A percentile compares a stretch with the other conserved stretches of the same genome.
Conservation (phyloP, 1,284 basidiomycete species). For the Cutaneotrichosporon sp. region DNA sequence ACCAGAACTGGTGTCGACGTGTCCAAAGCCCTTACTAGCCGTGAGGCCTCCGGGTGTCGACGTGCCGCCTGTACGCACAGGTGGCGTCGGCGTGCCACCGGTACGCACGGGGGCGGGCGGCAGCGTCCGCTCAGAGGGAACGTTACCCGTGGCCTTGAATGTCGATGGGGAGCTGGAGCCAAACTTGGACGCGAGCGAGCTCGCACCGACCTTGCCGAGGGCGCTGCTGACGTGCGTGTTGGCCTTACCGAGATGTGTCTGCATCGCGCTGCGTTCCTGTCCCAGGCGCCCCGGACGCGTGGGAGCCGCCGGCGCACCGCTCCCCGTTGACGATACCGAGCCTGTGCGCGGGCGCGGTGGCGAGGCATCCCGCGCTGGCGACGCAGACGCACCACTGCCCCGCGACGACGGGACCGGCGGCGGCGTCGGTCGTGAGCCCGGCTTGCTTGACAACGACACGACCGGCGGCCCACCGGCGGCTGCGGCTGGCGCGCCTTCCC, state of each 20-base stretch:
- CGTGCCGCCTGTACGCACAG: not conserved
- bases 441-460: not conserved
- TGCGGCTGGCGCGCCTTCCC: not conserved
- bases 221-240: conserved; percentile 17
- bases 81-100: not conserved
- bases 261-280: no score
- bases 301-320: not conserved
- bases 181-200: conserved; percentile 7
- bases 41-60: conserved; percentile 1
- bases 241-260: conserved; percentile 7
- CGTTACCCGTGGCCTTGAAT: not conserved
- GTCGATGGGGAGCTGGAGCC: not conserved
- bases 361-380: not conserved
- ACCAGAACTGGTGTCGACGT: conserved; percentile 31
- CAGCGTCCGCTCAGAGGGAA: not conserved
- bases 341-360: not conserved
- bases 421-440: not conserved
- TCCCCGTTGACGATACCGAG: not conserved
- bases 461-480: not conserved
- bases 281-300: no score
- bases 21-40: conserved; percentile 21
- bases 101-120: not conserved
- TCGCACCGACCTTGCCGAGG: conserved; percentile 21
- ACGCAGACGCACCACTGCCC: not conserved
- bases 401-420: not conserved